Percentiles rank a stretch among this genome's conserved stretches.
phyloP scores from a whole-genome alignment of 768 basidiomycete species.

The Fomitopsis pulvina region DNA sequence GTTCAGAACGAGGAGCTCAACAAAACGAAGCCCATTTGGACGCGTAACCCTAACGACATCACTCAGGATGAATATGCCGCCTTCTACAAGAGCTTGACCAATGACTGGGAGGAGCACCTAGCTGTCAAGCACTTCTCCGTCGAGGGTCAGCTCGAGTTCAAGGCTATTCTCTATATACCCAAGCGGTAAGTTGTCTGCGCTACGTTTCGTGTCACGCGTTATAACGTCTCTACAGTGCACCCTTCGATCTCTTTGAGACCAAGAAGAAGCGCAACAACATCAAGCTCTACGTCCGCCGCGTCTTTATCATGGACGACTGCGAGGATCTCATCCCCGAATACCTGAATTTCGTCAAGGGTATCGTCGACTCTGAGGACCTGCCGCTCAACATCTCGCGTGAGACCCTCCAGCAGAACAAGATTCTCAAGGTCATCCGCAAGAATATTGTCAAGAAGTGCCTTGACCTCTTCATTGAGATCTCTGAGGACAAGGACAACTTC shows the following conservation, averaged over 20 bases:
- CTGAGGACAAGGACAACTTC: constrained; percentile 99
- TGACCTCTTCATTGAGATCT: constrained; percentile 91
- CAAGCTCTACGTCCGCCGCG: constrained; percentile 99
- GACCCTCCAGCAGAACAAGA: constrained; percentile 99
- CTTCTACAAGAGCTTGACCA: constrained; percentile 99
- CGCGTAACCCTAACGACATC: constrained; percentile 94
- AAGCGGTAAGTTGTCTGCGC: constrained; percentile 61
- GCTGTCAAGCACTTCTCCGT: constrained; percentile 99
- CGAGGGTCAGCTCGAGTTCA: constrained; percentile 99
- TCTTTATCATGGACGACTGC: constrained; percentile 99
- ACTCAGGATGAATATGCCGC: constrained; percentile 86
- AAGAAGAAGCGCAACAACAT: constrained; percentile 99
- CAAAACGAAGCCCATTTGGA: constrained; percentile 99
- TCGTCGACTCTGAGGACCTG: constrained; percentile 99
- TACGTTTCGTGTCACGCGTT: background rate
- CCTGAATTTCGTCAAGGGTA: constrained; percentile 99
- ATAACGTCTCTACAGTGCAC: constrained; percentile 51
- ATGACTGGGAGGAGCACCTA: constrained; percentile 99
- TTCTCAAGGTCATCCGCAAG: constrained; percentile 99
- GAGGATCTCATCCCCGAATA: constrained; percentile 99
- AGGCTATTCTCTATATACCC: constrained; percentile 96
- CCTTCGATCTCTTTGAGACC: constrained; percentile 98
- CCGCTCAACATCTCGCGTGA: constrained; percentile 99
- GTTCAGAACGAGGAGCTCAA: constrained; percentile 89
- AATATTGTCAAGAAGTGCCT: constrained; percentile 98